A percentile compares a stretch with the other conserved stretches of the same genome.
Conservation (phyloP, 257 asterid genomes). For the Fraxinus excelsior region DNA sequence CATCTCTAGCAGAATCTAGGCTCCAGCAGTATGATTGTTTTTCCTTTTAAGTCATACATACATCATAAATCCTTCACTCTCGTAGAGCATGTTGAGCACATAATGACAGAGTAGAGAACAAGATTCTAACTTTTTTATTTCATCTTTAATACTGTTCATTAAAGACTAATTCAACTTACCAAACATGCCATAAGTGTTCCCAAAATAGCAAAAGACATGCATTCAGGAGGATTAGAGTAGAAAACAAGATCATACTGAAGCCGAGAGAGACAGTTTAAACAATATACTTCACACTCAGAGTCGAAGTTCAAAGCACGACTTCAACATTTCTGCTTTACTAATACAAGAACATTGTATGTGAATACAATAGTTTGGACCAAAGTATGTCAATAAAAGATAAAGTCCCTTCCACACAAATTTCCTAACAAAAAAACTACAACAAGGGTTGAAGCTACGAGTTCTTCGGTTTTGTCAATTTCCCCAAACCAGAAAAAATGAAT, state of each 20-base stretch:
- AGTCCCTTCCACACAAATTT: slow-evolving; percentile 1
- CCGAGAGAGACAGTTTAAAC: no score
- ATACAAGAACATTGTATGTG: not conserved
- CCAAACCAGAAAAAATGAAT: slow-evolving; percentile 56
- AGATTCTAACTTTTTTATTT: no score
- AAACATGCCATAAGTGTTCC: not conserved
- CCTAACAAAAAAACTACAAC: slow-evolving; percentile 2
- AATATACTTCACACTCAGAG: not conserved
- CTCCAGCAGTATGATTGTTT: no score
- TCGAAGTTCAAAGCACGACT: not conserved
- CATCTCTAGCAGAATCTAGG: no score
- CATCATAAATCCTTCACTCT: no score
- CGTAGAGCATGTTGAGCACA: no score
- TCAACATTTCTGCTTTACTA: not conserved
- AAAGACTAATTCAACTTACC: no score
- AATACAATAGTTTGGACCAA: not conserved
- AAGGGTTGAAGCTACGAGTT: slow-evolving; percentile 27
- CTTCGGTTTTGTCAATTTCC: slow-evolving; percentile 35
- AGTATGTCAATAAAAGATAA: not conserved
- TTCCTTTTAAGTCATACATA: no score
- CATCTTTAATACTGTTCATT: no score
- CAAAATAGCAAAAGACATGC: not conserved
- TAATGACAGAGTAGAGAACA: no score
- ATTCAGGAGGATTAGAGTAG: not conserved
- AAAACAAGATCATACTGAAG: no score